These are phyloP conservation scores for Fraxinus quadrangulata DNA, from an alignment of 257 asterid genomes.

Conservation along the genomic window DNA sequence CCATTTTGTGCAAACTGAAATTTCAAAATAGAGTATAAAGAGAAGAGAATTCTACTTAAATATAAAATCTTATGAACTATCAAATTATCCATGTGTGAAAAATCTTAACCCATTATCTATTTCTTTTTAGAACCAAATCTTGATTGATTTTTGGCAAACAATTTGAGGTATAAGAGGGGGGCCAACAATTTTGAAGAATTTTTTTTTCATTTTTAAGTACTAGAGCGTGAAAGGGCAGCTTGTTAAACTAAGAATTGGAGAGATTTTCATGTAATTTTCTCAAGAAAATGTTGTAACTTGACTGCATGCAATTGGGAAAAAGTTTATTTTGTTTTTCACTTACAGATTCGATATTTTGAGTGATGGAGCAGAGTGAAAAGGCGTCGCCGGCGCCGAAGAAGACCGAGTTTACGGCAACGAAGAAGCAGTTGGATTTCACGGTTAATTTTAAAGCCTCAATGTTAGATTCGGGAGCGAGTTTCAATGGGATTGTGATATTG, in stretches of 20 bases:
- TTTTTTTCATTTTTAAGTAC: background rate
- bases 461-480: conserved; percentile 21
- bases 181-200: background rate
- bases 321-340: background rate
- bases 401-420: conserved; percentile 45
- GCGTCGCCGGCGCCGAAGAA: conserved; percentile 8
- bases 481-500: conserved; percentile 34
- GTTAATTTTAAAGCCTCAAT: conserved; percentile 30
- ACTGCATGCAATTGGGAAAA: conserved; percentile 23
- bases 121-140: background rate
- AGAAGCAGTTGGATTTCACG: conserved; percentile 68
- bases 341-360: conserved; percentile 9
- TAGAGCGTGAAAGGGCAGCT: conserved; percentile 1
- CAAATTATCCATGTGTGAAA: conserved; percentile 14
- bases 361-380: conserved; percentile 48
- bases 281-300: conserved; percentile 11
- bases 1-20: conserved; percentile 21
- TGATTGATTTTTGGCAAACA: conserved; percentile 19
- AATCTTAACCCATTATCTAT: background rate
- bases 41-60: conserved; percentile 17
- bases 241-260: background rate
- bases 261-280: background rate
- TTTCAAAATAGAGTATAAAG: conserved; percentile 30
- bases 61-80: conserved; percentile 14
- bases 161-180: conserved; percentile 1